phyloP scores from a whole-genome alignment of 2,329 filamentous ascomycete species.

The Sphaceloma murrayae region DNA sequence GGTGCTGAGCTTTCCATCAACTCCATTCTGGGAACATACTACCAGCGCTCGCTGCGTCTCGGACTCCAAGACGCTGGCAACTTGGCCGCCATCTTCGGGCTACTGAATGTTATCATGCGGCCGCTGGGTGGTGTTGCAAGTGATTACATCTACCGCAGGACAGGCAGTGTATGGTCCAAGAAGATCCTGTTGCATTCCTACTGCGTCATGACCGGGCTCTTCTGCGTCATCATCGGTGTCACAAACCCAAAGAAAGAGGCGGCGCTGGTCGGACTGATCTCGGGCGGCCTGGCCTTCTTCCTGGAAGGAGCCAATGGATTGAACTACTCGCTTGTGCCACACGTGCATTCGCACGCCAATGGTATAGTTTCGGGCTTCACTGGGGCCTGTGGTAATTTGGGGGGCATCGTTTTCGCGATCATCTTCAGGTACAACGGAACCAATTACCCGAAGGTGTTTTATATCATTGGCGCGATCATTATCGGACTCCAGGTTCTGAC shows the following conservation, averaged over 20 bases:
- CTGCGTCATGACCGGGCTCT: slow-evolving; percentile 47
- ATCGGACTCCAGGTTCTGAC: slow-evolving; percentile 60
- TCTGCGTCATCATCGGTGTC: slow-evolving; percentile 55
- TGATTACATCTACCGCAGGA: slow-evolving; percentile 47
- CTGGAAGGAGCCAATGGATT: slow-evolving; percentile 76
- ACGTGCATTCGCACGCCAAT: slow-evolving; percentile 75
- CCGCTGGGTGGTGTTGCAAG: slow-evolving; percentile 55
- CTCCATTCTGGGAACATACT: slow-evolving; percentile 51
- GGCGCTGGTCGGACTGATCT: slow-evolving; percentile 67
- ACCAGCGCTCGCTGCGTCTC: slow-evolving; percentile 47
- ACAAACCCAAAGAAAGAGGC: slow-evolving; percentile 51
- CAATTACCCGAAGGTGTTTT: slow-evolving; percentile 61
- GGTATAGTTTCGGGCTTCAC: slow-evolving; percentile 68
- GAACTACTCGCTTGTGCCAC: slow-evolving; percentile 78
- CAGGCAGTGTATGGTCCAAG: slow-evolving; percentile 51
- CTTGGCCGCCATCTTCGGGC: slow-evolving; percentile 66
- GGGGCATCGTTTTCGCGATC: slow-evolving; percentile 75
- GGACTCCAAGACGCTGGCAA: slow-evolving; percentile 46
- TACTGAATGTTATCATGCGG: slow-evolving; percentile 59
- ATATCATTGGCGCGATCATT: slow-evolving; percentile 71
- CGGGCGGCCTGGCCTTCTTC: slow-evolving; percentile 69
- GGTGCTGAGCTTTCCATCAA: slow-evolving; percentile 53
- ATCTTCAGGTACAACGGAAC: slow-evolving; percentile 66
- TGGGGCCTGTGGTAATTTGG: slow-evolving; percentile 73
- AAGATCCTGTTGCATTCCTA: slow-evolving; percentile 52